Base-by-base conservation (phyloP, 2,329 filamentous ascomycete species). In the Sordariomycetes sp. region DNA sequence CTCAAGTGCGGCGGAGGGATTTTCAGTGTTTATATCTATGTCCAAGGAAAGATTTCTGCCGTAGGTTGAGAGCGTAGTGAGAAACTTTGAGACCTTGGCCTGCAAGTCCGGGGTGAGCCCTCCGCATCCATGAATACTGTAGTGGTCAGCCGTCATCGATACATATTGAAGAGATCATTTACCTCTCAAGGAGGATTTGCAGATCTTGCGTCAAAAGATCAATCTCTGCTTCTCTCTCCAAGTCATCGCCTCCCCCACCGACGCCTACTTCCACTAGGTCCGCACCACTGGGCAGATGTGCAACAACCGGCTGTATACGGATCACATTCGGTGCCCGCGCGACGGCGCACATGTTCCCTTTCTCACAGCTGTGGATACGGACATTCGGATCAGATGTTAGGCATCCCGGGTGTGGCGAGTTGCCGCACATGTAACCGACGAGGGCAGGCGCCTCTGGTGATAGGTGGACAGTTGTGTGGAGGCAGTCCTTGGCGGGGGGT, bases 351-450 rank as follows among this genome's bases (percentile, higher is more conserved):
- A 69, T 66, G 39, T 71, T 74, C 0, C 79, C 83, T 41, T 75
- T 80, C 48, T 94, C 87, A 45, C 90, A 95, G 48, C 86, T 93
- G 54, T 96, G 90, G 6, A 96, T 65, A 3, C 82, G 75, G 1
- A 75, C 76, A 15, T 63, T 60, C 17, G 70, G 54, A 17, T 80
- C 64, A 0, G 62, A 61, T 0, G 84, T 93, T 18, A 95, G 59
- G 47, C 82, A 92, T 3, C 87, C 87, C 0, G 68, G 55, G 21
- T 83, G 73, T 10, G 66, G 59, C 2, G 66, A 67, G 46, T 95
- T 94, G 3, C 84, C 88, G 33, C 82, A 78, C 35, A 71, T 68
- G 49, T 82, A 90, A 0, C 87, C 86, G 10, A 72, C 77, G 8
- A 94, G 65, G 5, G 72, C 72, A 3, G 83, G 66, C 0, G 75